Evolutionary conservation across 495 filamentous ascomycete species (phyloP).

Genomic region (Penicillium arizonense): DNA sequence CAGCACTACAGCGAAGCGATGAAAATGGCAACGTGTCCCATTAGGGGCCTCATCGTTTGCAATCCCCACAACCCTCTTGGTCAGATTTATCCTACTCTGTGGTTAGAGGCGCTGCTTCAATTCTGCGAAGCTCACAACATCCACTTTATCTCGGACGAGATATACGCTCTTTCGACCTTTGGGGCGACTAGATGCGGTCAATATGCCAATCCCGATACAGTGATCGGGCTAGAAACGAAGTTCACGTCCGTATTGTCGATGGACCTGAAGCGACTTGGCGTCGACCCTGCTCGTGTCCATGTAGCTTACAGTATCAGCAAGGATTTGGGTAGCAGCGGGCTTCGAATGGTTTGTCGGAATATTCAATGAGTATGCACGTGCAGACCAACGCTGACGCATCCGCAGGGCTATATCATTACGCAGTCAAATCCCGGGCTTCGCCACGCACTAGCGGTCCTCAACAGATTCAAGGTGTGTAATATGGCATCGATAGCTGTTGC

Average conservation of each 20-base stretch:
- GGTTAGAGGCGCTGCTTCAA: conserved; percentile 4
- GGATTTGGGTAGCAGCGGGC: conserved; percentile 2
- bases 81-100: background rate
- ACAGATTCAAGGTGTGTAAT: too few relatives aligned
- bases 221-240: background rate
- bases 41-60: conserved; percentile 2
- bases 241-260: too few relatives aligned
- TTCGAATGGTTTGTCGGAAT: background rate
- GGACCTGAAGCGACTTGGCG: background rate
- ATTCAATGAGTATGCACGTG: too few relatives aligned
- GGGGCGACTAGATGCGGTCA: background rate
- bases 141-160: conserved; percentile 3
- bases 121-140: background rate
- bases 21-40: background rate
- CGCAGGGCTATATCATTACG: too few relatives aligned
- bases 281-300: conserved; percentile 1
- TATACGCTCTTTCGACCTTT: conserved; percentile 4
- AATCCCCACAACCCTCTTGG: conserved; percentile 8
- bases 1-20: too few relatives aligned
- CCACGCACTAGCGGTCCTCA: too few relatives aligned
- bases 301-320: conserved; percentile 7
- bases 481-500: too few relatives aligned
- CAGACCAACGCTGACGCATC: too few relatives aligned
- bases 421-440: too few relatives aligned
- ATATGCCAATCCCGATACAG: background rate